Conservation (phyloP, 345 rosid species). For the Euphorbia peplus region DNA sequence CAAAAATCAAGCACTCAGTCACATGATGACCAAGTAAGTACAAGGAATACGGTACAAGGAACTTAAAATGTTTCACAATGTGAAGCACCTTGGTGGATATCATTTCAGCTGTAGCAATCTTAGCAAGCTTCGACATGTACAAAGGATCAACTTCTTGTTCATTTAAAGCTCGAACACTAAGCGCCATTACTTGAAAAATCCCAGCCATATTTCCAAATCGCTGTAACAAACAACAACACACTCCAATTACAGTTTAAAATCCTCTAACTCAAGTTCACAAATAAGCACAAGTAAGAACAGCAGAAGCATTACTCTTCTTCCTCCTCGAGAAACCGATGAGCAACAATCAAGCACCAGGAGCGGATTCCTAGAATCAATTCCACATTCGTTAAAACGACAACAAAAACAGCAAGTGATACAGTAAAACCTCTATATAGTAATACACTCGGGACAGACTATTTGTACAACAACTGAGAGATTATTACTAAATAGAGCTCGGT, state of each 20-base stretch:
- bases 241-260: neutral
- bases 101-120: constrained; percentile 86
- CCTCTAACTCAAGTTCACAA: neutral
- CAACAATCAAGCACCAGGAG: constrained; percentile 92
- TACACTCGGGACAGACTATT: no score
- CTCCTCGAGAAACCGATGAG: constrained; percentile 76
- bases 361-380: constrained; percentile 70
- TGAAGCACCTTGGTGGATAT: constrained; percentile 76
- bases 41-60: neutral
- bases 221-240: constrained; percentile 33
- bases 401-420: neutral
- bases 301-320: constrained; percentile 60
- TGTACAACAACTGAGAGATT: no score
- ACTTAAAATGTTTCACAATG: neutral
- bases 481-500: no score
- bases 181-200: constrained; percentile 88
- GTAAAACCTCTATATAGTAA: neutral
- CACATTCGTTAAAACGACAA: neutral
- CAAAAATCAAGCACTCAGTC: neutral
- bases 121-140: constrained; percentile 82
- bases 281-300: neutral
- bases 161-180: constrained; percentile 63
- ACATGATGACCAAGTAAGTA: neutral
- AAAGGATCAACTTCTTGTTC: constrained; percentile 58
- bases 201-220: constrained; percentile 93